phyloP scores from a whole-genome alignment of 2,329 filamentous ascomycete genomes.

The Xylariaceae sp. region DNA sequence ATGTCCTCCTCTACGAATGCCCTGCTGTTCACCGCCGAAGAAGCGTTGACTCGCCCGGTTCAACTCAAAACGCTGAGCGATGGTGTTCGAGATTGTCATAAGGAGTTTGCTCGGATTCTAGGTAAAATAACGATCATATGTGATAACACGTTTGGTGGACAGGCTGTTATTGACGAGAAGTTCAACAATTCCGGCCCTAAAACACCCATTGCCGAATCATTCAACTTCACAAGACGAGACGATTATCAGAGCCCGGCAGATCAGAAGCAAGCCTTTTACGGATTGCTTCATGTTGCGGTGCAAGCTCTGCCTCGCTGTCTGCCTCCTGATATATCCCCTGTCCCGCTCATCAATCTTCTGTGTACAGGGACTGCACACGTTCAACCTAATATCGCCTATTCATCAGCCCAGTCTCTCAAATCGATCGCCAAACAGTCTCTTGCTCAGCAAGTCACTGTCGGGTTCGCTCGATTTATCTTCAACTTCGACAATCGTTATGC shows the following conservation, averaged over 20 bases:
- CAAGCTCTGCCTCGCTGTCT: constrained; percentile 93
- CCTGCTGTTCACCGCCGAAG: constrained; percentile 43
- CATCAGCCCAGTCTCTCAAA: constrained; percentile 87
- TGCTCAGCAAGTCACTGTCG: constrained; percentile 92
- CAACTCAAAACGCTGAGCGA: constrained; percentile 63
- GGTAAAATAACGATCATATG: constrained; percentile 95
- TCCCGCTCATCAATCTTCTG: constrained; percentile 85
- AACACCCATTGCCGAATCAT: constrained; percentile 90
- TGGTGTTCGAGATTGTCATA: constrained; percentile 76
- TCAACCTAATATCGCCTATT: constrained; percentile 83
- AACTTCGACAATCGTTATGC: constrained; percentile 97
- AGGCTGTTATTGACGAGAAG: constrained; percentile 92
- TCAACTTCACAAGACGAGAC: constrained; percentile 81
- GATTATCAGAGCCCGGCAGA: constrained; percentile 68
- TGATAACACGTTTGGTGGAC: constrained; percentile 93
- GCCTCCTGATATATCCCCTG: constrained; percentile 85
- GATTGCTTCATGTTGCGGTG: constrained; percentile 89
- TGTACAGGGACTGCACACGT: constrained; percentile 97
- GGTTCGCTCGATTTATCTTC: constrained; percentile 96
- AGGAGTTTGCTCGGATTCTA: constrained; percentile 87
- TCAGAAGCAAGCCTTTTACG: constrained; percentile 91
- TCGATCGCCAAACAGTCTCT: constrained; percentile 91
- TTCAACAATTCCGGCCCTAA: constrained; percentile 83
- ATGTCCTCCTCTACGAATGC: constrained; percentile 24
- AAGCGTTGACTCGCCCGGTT: constrained; percentile 62